These are phyloP conservation scores for Cyberlindnera mississippiensis DNA, from an alignment of 805 yeast genomes.

Conservation along the genomic window DNA sequence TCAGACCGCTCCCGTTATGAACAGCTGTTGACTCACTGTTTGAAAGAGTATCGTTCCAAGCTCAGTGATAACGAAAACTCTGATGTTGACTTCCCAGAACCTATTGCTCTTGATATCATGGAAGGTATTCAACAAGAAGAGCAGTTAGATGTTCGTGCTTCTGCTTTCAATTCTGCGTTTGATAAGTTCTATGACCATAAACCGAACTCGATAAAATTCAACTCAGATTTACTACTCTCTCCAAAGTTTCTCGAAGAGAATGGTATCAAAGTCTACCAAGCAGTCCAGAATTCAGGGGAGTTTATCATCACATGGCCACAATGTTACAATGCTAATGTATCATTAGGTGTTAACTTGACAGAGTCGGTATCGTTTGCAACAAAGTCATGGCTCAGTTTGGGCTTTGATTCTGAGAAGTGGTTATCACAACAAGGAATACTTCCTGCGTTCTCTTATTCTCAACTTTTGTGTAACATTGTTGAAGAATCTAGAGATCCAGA, in stretches of 20 bases:
- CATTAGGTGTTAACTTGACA: slow-evolving; percentile 52
- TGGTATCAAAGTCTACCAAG: slow-evolving; percentile 45
- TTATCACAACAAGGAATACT: slow-evolving; percentile 40
- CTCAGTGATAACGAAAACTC: background rate
- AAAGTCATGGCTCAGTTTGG: slow-evolving; percentile 48
- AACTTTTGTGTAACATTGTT: slow-evolving; percentile 44
- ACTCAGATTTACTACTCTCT: slow-evolving; percentile 45
- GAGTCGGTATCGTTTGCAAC: slow-evolving; percentile 60
- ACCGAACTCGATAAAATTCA: slow-evolving; percentile 23
- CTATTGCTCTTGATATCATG: slow-evolving; percentile 17
- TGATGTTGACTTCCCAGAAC: slow-evolving; percentile 10
- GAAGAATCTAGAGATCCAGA: slow-evolving; percentile 36
- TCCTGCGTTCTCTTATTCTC: slow-evolving; percentile 51
- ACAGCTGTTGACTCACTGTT: slow-evolving; percentile 45
- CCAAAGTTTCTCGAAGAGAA: slow-evolving; percentile 44
- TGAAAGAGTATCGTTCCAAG: slow-evolving; percentile 22
- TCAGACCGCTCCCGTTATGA: slow-evolving; percentile 51
- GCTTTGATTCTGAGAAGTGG: slow-evolving; percentile 50
- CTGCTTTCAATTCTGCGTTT: slow-evolving; percentile 15
- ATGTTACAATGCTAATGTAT: slow-evolving; percentile 45
- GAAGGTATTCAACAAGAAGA: slow-evolving; percentile 20
- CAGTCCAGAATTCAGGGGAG: slow-evolving; percentile 61
- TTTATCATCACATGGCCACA: slow-evolving; percentile 55
- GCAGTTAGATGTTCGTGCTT: slow-evolving; percentile 14
- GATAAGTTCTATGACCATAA: slow-evolving; percentile 20